phyloP scores from a whole-genome alignment of 352 stramenopile species.

The Pythium dissimile region DNA sequence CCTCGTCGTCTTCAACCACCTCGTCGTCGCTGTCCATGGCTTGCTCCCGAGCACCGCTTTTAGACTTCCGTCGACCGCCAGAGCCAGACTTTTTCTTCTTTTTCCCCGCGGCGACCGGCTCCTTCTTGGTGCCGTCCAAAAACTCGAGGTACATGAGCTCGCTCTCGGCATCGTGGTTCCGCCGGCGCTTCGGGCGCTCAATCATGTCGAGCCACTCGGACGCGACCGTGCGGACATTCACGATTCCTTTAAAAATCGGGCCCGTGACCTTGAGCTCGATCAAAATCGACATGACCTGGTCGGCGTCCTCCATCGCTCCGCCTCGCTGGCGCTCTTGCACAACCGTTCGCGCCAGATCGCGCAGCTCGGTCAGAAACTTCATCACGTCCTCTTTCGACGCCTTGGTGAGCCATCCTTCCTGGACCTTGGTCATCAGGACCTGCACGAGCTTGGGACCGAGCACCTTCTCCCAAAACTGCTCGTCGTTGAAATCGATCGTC shows the following conservation, averaged over 20 bases:
- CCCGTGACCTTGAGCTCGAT: slow-evolving; percentile 88
- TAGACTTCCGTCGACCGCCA: slow-evolving; percentile 35
- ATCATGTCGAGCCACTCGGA: slow-evolving; percentile 85
- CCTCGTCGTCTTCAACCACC: slow-evolving; percentile 25
- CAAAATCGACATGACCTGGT: slow-evolving; percentile 84
- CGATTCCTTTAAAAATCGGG: slow-evolving; percentile 58
- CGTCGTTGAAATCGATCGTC: slow-evolving; percentile 89
- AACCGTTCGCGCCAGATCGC: slow-evolving; percentile 71
- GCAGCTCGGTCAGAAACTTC: slow-evolving; percentile 72
- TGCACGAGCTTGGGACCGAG: slow-evolving; percentile 84
- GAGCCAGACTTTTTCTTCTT: slow-evolving; percentile 32
- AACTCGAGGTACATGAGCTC: slow-evolving; percentile 87
- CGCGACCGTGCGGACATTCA: slow-evolving; percentile 76
- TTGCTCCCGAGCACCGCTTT: slow-evolving; percentile 20
- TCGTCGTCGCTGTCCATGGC: slow-evolving; percentile 21
- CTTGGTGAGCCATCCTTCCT: slow-evolving; percentile 73
- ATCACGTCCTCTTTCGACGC: slow-evolving; percentile 81
- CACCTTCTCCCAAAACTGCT: slow-evolving; percentile 91
- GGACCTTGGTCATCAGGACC: slow-evolving; percentile 84
- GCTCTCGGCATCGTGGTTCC: slow-evolving; percentile 80
- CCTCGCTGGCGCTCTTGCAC: slow-evolving; percentile 85
- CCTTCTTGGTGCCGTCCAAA: slow-evolving; percentile 66
- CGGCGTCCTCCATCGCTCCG: slow-evolving; percentile 73
- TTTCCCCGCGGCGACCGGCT: slow-evolving; percentile 19
- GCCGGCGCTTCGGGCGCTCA: slow-evolving; percentile 79